Conservation (phyloP, 371 early-diverging fungal genomes). For the Nosema muscidifuracis region DNA sequence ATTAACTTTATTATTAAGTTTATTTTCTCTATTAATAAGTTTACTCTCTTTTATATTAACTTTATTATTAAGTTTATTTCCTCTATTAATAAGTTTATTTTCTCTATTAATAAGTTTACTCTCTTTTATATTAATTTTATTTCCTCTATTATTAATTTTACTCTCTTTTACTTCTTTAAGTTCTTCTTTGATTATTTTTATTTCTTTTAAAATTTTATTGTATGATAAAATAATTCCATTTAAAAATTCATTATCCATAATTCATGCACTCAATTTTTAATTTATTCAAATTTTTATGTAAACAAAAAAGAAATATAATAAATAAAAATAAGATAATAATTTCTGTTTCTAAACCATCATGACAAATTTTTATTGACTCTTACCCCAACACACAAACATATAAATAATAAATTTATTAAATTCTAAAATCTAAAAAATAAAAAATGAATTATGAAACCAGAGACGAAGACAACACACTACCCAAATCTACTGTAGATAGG, state of each 20-base stretch:
- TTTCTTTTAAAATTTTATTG: constrained; percentile 13
- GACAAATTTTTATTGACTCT: neutral
- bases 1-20: too few species aligned
- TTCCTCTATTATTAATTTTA: too few species aligned
- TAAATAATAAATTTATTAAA: neutral
- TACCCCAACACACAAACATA: too few species aligned
- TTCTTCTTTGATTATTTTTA: constrained; percentile 10
- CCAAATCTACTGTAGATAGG: constrained; percentile 83
- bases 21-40: too few species aligned
- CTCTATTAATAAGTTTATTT: too few species aligned
- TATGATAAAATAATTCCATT: constrained; percentile 34
- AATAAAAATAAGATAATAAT: too few species aligned
- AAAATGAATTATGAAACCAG: constrained; percentile 34
- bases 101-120: too few species aligned
- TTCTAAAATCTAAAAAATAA: neutral
- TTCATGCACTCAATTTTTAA: constrained; percentile 6
- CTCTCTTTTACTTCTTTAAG: constrained; percentile 2
- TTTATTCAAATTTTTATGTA: neutral
- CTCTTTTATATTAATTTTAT: too few species aligned
- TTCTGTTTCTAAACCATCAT: constrained; percentile 9
- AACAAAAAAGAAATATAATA: neutral
- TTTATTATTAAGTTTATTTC: too few species aligned
- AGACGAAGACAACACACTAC: constrained; percentile 58
- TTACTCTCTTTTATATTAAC: too few species aligned
- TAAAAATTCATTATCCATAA: constrained; percentile 37